These are phyloP conservation scores for Aspergillus fischeri DNA, from an alignment of 2,329 filamentous ascomycete species.

Conservation along the genomic window DNA sequence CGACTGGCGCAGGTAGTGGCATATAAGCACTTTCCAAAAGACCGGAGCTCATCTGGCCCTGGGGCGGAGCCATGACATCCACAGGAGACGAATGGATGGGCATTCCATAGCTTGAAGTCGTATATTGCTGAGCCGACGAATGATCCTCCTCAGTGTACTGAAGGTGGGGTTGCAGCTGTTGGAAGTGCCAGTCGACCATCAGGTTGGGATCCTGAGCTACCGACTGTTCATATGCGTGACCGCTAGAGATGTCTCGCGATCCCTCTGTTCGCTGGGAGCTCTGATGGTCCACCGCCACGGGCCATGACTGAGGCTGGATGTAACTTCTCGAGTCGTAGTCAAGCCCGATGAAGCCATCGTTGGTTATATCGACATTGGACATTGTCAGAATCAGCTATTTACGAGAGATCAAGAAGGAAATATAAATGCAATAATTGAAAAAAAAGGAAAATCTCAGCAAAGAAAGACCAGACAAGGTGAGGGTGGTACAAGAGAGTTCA, in stretches of 20 bases:
- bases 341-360: slow-evolving; percentile 44
- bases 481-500: slow-evolving; percentile 19
- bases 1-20: slow-evolving; percentile 53
- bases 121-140: slow-evolving; percentile 51
- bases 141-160: slow-evolving; percentile 49
- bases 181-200: slow-evolving; percentile 46
- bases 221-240: slow-evolving; percentile 41
- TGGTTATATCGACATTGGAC: slow-evolving; percentile 43
- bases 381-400: slow-evolving; percentile 26
- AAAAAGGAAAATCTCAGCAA: slow-evolving; percentile 5
- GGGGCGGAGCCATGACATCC: slow-evolving; percentile 54
- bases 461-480: slow-evolving; percentile 5
- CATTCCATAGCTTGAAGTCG: slow-evolving; percentile 54
- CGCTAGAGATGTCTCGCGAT: slow-evolving; percentile 39
- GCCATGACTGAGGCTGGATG: slow-evolving; percentile 41
- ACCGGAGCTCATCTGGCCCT: slow-evolving; percentile 58
- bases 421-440: slow-evolving; percentile 10
- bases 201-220: slow-evolving; percentile 41
- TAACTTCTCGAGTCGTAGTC: slow-evolving; percentile 47
- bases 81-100: slow-evolving; percentile 46
- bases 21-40: slow-evolving; percentile 63
- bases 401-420: slow-evolving; percentile 14
- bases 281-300: slow-evolving; percentile 41
- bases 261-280: slow-evolving; percentile 34
- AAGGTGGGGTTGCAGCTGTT: slow-evolving; percentile 38